phyloP scores from a whole-genome alignment of 768 basidiomycete species.

The Cytidiella melzeri region DNA sequence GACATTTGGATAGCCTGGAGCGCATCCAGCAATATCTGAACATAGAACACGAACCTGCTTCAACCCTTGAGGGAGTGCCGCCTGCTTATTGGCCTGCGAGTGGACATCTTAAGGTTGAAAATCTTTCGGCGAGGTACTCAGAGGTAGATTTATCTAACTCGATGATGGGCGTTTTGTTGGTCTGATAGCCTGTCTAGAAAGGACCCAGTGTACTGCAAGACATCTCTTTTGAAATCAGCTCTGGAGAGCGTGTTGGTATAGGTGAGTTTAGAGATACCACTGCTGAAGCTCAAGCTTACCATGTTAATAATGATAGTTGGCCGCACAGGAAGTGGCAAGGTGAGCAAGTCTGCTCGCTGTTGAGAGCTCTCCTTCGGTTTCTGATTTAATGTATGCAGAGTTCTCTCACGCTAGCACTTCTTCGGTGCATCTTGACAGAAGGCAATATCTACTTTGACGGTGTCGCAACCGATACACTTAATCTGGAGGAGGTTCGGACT shows the following conservation, averaged over 20 bases:
- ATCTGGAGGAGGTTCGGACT: constrained; percentile 45
- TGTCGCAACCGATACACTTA: constrained; percentile 39
- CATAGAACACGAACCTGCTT: constrained; percentile 47
- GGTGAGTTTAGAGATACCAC: constrained; percentile 15
- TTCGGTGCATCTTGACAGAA: constrained; percentile 48
- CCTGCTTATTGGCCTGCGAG: constrained; percentile 61
- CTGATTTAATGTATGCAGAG: constrained; percentile 24
- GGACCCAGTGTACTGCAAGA: constrained; percentile 52
- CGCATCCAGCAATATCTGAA: constrained; percentile 48
- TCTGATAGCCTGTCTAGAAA: constrained; percentile 44
- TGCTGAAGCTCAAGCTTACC: background rate
- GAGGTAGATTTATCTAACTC: constrained; percentile 18
- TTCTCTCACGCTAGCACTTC: constrained; percentile 44
- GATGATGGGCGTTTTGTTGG: constrained; percentile 25
- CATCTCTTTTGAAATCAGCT: constrained; percentile 43
- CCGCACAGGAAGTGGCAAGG: constrained; percentile 52
- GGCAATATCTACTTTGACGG: constrained; percentile 51
- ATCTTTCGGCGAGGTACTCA: constrained; percentile 45
- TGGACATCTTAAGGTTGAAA: constrained; percentile 44
- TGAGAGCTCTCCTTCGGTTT: constrained; percentile 10
- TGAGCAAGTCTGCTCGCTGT: too few relatives aligned
- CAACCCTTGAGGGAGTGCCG: constrained; percentile 35
- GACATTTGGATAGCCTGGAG: constrained; percentile 30
- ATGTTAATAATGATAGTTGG: constrained; percentile 29
- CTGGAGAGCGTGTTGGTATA: constrained; percentile 54